Evolutionary conservation across 2,329 filamentous ascomycete species (phyloP).

Genomic region (Xylariaceae sp.): DNA sequence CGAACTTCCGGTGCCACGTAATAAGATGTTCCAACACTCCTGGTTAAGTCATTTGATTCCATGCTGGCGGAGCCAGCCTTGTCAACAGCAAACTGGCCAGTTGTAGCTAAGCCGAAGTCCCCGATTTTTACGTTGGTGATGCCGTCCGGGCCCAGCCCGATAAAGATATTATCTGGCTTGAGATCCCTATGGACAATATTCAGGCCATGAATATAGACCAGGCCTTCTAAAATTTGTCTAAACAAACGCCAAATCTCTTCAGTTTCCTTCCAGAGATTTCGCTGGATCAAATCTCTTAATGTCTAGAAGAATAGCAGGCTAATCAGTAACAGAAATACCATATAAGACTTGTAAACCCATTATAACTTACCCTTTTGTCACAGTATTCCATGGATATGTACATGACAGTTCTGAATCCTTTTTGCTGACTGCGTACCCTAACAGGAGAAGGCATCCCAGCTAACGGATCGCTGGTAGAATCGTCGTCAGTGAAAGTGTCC

Average conservation of each 20-base stretch:
- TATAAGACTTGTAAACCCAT: background rate
- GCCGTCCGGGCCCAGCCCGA: constrained; percentile 70
- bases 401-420: constrained; percentile 72
- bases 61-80: constrained; percentile 50
- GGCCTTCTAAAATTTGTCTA: constrained; percentile 86
- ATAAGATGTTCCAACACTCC: constrained; percentile 77
- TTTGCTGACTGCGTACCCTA: constrained; percentile 47
- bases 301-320: constrained; percentile 56
- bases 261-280: constrained; percentile 73
- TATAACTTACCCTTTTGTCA: constrained; percentile 73
- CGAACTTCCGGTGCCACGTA: constrained; percentile 94
- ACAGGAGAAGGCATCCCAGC: constrained; percentile 33
- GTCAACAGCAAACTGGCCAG: constrained; percentile 75
- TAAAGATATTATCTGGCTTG: constrained; percentile 97
- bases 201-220: constrained; percentile 86
- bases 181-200: constrained; percentile 95
- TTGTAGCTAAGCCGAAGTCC: constrained; percentile 94
- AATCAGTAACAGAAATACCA: background rate
- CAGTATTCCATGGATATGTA: constrained; percentile 99
- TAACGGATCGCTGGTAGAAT: constrained; percentile 27
- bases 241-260: constrained; percentile 90
- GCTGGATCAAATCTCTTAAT: constrained; percentile 82
- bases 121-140: constrained; percentile 92
- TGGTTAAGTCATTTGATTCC: constrained; percentile 69
- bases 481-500: constrained; percentile 42